Evolutionary conservation across 2,329 filamentous ascomycete genomes (phyloP), one percentile per base, ranked within the genome.

Genomic region (Fusarium fujikuroi): DNA sequence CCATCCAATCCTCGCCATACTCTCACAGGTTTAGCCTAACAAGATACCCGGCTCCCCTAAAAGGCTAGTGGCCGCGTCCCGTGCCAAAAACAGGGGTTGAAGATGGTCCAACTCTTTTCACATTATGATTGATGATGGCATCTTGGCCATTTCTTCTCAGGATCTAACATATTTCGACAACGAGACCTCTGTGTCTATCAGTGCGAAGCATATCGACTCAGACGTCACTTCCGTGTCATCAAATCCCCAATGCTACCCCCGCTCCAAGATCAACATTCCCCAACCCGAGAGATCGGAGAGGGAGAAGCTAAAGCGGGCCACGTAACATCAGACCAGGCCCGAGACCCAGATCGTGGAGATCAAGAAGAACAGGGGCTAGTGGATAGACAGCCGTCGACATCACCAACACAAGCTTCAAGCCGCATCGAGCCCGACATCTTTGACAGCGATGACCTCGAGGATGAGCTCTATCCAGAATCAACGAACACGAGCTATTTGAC

Each of bases 381-480:
- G 11, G 30, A 19, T 10, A 21, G 30, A 16, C 34, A n/a, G 37
- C 23, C 23, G 28, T 62, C 62, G 32, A 28, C 25, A 30, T n/a
- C 49, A 8, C 60, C 66, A 15, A 40, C 50, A 18, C 52, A 57
- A 23, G 47, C 57, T 30, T 62, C 69, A 15, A 53, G 53, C 19
- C 63, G 30, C 23, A 77, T 77, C 18, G 76, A 78, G 36, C 72
- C 72, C 12, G 75, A 77, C 21, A n/a, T 44, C 11, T 73, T 57
- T n/a, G 50, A 60, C 40, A 52, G 71, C 46, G 79, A 37, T 19
- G 49, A 12, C 75, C 16, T 73, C 21, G 74, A 76, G 12, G 76
- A 77, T 25, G 76, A 77, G 10, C 67, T 79, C 2, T 78, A 81
- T 44, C 74, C 79, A 5, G 78, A 77, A 8, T 81, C 79, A 18